These are phyloP conservation scores for Acmispon strigosus DNA, from an alignment of 306 rosid species.

Conservation along the genomic window DNA sequence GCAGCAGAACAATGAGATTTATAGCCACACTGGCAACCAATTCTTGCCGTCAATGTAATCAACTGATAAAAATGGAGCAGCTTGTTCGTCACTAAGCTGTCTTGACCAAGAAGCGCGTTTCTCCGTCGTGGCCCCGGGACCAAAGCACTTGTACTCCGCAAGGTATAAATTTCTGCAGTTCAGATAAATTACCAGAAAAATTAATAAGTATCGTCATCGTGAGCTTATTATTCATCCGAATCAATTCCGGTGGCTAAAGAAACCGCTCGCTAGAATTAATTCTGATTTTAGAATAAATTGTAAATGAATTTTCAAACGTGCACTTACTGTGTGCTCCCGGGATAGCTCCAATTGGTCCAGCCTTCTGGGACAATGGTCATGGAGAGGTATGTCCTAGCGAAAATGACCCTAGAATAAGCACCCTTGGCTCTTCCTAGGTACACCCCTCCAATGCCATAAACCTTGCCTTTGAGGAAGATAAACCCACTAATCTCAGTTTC, in stretches of 20 bases:
- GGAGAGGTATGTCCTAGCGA: constrained; percentile 54
- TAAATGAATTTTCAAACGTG: too few species aligned
- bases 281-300: too few species aligned
- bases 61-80: constrained; percentile 31
- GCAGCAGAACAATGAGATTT: neutral
- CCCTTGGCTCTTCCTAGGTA: constrained; percentile 79
- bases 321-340: constrained; percentile 58
- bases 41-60: constrained; percentile 54
- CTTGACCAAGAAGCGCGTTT: constrained; percentile 56
- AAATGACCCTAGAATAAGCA: constrained; percentile 57
- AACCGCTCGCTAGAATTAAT: too few species aligned
- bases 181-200: neutral
- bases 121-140: constrained; percentile 42
- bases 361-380: constrained; percentile 45
- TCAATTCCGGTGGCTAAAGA: too few species aligned
- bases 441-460: constrained; percentile 67
- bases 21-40: constrained; percentile 71
- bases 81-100: constrained; percentile 47
- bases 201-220: neutral
- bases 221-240: too few species aligned
- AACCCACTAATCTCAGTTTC: constrained; percentile 53
- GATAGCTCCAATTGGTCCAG: constrained; percentile 77
- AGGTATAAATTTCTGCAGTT: constrained; percentile 47
- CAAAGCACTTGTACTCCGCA: constrained; percentile 56
- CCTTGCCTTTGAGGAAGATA: constrained; percentile 43